These are phyloP conservation scores for Misopates orontium DNA, from an alignment of 257 asterid genomes.

Conservation along the genomic window DNA sequence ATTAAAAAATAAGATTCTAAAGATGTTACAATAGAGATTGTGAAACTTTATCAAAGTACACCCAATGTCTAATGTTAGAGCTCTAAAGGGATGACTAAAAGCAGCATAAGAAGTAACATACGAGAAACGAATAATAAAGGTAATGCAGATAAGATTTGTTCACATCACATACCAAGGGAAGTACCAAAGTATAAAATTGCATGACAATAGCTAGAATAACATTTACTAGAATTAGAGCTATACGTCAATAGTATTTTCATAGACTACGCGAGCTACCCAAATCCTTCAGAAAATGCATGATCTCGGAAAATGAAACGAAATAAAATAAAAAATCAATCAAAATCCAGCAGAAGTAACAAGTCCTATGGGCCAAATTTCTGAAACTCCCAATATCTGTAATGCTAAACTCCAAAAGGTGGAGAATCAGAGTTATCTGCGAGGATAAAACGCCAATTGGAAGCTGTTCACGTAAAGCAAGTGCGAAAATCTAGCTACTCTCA, in stretches of 20 bases:
- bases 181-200: not conserved
- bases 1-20: not conserved
- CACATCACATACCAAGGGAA: not conserved
- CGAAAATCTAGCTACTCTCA: not conserved
- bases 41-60: not conserved
- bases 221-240: not conserved
- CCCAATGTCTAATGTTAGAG: not conserved
- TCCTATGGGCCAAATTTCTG: conserved; percentile 9
- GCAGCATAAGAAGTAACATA: not conserved
- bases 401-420: conserved; percentile 3
- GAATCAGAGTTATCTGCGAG: not conserved
- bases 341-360: not conserved
- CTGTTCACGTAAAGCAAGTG: not conserved
- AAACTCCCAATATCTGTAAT: not conserved
- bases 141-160: not conserved
- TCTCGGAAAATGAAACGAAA: conserved; percentile 3
- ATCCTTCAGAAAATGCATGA: not conserved
- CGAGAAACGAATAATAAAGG: not conserved
- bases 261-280: not conserved
- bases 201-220: not conserved
- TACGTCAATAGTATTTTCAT: not conserved
- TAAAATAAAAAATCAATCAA: not conserved
- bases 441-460: not conserved
- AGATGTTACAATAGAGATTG: not conserved
- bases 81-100: not conserved